Conservation (phyloP, 129 eudicot genomes). For the Ambrosia trifida region DNA sequence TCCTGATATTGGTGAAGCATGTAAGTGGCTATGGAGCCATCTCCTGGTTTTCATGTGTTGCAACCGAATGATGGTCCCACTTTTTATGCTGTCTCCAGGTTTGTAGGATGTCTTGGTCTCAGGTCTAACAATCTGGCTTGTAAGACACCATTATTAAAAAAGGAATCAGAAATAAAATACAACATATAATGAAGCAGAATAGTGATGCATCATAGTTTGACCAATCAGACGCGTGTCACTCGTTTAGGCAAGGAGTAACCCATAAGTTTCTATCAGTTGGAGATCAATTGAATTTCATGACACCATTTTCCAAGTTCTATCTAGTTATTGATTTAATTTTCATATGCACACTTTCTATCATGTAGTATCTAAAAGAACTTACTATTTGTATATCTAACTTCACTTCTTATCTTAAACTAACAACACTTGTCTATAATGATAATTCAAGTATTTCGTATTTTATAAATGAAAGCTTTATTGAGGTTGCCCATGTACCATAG, state of each 20-base stretch:
- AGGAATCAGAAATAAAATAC: constrained; percentile 10
- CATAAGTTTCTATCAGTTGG: background rate
- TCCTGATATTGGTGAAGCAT: constrained; percentile 93
- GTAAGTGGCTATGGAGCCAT: constrained; percentile 97
- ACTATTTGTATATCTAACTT: background rate
- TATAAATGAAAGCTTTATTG: background rate
- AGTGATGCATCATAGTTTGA: background rate
- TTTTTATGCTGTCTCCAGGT: constrained; percentile 72
- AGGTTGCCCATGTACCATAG: background rate
- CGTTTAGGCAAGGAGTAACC: background rate
- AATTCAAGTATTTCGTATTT: background rate
- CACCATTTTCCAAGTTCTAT: background rate
- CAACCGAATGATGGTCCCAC: constrained; percentile 72
- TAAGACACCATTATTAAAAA: constrained; percentile 13
- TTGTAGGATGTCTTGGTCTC: constrained; percentile 53
- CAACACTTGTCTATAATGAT: background rate
- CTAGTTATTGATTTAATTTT: background rate
- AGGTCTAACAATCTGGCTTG: constrained; percentile 70
- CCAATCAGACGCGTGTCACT: background rate
- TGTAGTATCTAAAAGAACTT: background rate
- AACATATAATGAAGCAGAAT: background rate
- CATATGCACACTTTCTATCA: background rate
- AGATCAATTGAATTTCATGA: constrained; percentile 1
- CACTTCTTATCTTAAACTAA: constrained; percentile 1
- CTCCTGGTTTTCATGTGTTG: constrained; percentile 93